phyloP scores from a whole-genome alignment of 305 asterid genomes.

The Solanum chacoense region DNA sequence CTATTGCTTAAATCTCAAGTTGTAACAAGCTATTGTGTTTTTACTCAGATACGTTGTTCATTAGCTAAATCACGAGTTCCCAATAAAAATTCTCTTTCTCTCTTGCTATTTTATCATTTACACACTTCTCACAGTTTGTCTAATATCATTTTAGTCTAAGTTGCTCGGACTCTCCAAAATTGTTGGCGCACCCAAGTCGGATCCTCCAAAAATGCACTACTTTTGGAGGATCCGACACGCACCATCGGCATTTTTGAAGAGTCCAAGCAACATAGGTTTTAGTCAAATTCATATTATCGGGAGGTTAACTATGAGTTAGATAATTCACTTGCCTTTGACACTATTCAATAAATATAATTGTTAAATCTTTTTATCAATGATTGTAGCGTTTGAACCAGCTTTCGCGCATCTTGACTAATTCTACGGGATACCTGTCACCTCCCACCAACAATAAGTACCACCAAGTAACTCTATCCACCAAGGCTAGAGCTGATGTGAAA shows the following conservation, averaged over 20 bases:
- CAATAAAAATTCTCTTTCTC: background rate
- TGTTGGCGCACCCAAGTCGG: background rate
- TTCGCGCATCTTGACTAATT: background rate
- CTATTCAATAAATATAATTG: background rate
- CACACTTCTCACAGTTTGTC: background rate
- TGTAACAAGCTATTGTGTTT: background rate
- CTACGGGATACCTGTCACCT: background rate
- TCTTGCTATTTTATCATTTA: background rate
- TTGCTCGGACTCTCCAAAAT: background rate
- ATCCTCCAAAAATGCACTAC: background rate
- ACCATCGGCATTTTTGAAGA: too few relatives aligned
- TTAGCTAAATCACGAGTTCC: background rate
- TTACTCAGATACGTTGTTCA: background rate
- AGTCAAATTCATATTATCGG: background rate
- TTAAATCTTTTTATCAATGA: background rate
- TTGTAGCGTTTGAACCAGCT: background rate
- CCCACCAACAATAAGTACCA: background rate
- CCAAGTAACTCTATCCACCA: background rate
- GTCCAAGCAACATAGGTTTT: background rate
- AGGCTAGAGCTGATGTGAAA: background rate
- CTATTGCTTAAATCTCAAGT: background rate
- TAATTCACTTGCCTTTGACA: background rate
- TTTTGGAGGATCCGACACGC: background rate
- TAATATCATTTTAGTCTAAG: background rate
- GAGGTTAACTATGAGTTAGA: background rate